These are phyloP conservation scores for Cyclotella choctawhatcheeana DNA, from an alignment of 108 stramenopile species.

Conservation along the genomic window DNA sequence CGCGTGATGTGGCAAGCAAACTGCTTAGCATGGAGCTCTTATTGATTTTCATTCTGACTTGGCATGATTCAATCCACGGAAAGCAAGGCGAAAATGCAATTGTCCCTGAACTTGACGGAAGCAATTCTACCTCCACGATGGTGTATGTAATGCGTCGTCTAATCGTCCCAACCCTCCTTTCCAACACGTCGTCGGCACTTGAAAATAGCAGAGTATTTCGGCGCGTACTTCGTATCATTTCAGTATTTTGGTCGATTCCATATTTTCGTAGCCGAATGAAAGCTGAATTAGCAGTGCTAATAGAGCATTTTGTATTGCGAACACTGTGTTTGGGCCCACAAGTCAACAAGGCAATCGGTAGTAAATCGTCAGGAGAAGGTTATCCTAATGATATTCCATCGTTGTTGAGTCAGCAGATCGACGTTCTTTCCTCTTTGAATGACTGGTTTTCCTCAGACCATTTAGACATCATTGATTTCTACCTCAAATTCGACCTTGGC, in stretches of 20 bases:
- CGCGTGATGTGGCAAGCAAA: conserved; percentile 85
- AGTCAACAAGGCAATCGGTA: conserved; percentile 47
- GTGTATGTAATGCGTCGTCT: conserved; percentile 83
- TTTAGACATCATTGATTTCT: conserved; percentile 71
- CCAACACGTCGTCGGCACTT: conserved; percentile 74
- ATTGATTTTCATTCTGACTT: conserved; percentile 66
- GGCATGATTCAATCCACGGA: conserved; percentile 29
- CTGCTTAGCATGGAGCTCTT: conserved; percentile 80
- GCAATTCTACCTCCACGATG: conserved; percentile 58
- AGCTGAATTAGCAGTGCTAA: conserved; percentile 83
- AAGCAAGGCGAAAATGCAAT: conserved; percentile 15
- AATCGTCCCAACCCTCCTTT: conserved; percentile 80
- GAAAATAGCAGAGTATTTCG: conserved; percentile 75
- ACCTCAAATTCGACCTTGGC: conserved; percentile 80
- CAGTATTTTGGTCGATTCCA: conserved; percentile 72
- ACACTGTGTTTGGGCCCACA: conserved; percentile 81
- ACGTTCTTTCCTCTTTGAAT: conserved; percentile 72
- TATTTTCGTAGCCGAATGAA: conserved; percentile 73
- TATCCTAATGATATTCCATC: conserved; percentile 42
- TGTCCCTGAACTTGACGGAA: neutral
- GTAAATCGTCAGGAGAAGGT: conserved; percentile 6
- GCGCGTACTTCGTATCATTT: conserved; percentile 70
- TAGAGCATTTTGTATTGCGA: conserved; percentile 82
- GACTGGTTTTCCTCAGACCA: conserved; percentile 77
- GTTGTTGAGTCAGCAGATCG: conserved; percentile 76